A percentile compares a stretch with the other conserved stretches of the same genome.
These are phyloP conservation scores for Mimosa bimucronata DNA, from an alignment of 306 rosid species.

Conservation along the genomic window DNA sequence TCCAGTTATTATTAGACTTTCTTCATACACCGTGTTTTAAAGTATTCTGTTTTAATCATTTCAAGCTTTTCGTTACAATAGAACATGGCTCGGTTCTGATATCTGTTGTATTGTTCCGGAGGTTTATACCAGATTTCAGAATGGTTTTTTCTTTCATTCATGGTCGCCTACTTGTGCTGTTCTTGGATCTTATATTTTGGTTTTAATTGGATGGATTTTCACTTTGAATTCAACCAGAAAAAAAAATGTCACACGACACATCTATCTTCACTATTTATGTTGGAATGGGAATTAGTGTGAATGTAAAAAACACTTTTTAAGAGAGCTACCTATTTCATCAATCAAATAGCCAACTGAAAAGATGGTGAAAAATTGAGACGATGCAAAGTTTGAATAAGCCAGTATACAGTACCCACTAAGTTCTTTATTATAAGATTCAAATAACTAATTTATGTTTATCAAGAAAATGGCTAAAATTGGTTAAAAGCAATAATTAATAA, in stretches of 20 bases:
- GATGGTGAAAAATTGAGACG: neutral
- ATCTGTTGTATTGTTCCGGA: neutral
- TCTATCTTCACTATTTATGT: neutral
- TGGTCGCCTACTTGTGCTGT: neutral
- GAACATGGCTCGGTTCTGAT: neutral
- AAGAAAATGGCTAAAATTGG: too few species aligned
- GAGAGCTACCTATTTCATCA: too few species aligned
- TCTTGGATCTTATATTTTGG: neutral
- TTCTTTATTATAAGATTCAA: too few species aligned
- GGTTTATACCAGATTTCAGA: neutral
- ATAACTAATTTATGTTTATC: too few species aligned
- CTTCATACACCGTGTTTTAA: neutral
- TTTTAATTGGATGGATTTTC: neutral
- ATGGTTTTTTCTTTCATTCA: neutral
- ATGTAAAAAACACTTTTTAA: too few species aligned
- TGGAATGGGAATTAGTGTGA: neutral
- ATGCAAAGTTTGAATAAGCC: neutral
- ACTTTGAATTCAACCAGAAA: neutral
- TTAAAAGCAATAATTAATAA: too few species aligned
- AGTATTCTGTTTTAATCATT: neutral
- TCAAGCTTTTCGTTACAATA: neutral
- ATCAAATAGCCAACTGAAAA: too few species aligned
- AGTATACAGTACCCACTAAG: too few species aligned
- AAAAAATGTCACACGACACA: too few species aligned
- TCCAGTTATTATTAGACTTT: neutral